These are phyloP conservation scores for Diaporthe aspalathi DNA, from an alignment of 2,329 filamentous ascomycete species.

Conservation along the genomic window DNA sequence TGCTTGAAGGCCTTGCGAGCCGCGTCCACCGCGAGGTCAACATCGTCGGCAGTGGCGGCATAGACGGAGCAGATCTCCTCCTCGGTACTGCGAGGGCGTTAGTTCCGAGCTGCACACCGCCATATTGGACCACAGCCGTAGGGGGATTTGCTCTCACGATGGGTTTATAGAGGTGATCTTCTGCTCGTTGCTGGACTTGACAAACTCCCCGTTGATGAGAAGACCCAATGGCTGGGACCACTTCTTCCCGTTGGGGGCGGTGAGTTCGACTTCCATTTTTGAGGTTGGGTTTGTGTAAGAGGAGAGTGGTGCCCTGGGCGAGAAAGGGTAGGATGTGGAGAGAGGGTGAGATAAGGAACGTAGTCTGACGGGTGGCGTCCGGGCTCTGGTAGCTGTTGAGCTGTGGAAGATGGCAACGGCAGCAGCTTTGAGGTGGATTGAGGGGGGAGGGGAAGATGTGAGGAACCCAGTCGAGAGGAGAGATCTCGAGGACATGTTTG, in stretches of 20 bases:
- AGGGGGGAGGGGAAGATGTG: conserved; percentile 4
- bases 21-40: conserved; percentile 76
- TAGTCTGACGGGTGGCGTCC: not conserved
- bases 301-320: conserved; percentile 9
- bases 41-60: conserved; percentile 73
- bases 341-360: conserved; percentile 10
- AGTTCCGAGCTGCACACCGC: not conserved
- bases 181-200: conserved; percentile 72
- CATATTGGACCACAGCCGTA: too few species aligned
- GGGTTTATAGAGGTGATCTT: conserved; percentile 77
- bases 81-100: conserved; percentile 58
- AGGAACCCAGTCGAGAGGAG: conserved; percentile 9
- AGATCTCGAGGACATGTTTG: conserved; percentile 23
- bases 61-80: conserved; percentile 77
- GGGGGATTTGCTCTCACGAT: conserved; percentile 59
- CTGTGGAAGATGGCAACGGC: not conserved
- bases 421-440: not conserved
- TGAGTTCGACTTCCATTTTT: conserved; percentile 67
- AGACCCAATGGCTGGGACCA: conserved; percentile 81
- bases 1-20: conserved; percentile 76
- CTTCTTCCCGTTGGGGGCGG: conserved; percentile 79
- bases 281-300: conserved; percentile 7
- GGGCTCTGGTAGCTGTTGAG: not conserved
- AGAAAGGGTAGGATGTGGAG: not conserved
- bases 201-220: conserved; percentile 87